Conservation (phyloP, 306 rosid species). For the Medicago lupulina region DNA sequence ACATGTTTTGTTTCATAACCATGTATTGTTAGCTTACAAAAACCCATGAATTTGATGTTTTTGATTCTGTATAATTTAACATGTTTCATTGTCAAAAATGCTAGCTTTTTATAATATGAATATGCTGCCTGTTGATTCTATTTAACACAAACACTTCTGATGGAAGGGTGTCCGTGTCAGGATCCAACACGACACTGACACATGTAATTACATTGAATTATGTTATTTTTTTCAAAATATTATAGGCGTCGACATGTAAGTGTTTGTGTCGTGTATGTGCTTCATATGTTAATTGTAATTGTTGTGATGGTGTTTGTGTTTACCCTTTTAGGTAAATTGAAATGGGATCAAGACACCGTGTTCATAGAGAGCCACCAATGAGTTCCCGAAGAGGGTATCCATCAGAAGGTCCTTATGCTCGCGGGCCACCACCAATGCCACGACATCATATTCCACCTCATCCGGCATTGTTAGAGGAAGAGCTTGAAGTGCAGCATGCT, state of each 20-base stretch:
- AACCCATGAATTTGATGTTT: not conserved
- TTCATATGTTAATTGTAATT: not conserved
- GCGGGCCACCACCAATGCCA: constrained; percentile 66
- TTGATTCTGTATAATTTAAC: not conserved
- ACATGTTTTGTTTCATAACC: not conserved
- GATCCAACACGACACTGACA: no score
- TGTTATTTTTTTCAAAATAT: no score
- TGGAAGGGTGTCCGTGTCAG: no score
- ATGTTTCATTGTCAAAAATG: constrained; percentile 12
- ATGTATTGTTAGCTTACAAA: not conserved
- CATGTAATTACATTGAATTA: no score
- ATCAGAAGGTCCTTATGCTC: constrained; percentile 63
- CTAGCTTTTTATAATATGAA: constrained; percentile 7
- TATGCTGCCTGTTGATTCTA: not conserved
- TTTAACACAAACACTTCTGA: no score
- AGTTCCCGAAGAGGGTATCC: constrained; percentile 69
- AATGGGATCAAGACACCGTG: constrained; percentile 75
- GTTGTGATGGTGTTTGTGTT: not conserved
- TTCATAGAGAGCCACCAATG: constrained; percentile 56
- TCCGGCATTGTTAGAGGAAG: constrained; percentile 83
- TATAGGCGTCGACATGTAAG: no score
- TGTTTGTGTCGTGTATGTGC: no score
- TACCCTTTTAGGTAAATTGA: constrained; percentile 48
- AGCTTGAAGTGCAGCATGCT: constrained; percentile 68
- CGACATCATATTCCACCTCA: constrained; percentile 65